phyloP scores from a whole-genome alignment of 2,329 filamentous ascomycete genomes.

The Penicillium aurantiogriseum region DNA sequence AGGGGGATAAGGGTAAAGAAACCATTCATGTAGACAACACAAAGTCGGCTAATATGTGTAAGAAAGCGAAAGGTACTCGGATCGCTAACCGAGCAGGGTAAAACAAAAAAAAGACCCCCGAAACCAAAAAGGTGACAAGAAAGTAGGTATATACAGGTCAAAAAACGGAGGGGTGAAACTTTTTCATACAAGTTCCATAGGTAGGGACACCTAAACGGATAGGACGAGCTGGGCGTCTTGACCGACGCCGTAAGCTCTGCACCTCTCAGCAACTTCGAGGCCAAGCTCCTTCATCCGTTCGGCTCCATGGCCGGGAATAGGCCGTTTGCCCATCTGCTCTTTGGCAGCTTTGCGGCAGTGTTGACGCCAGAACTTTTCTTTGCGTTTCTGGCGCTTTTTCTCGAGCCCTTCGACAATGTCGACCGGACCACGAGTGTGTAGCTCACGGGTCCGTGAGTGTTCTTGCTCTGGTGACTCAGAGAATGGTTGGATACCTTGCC shows the following conservation, averaged over 20 bases:
- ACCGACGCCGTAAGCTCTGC: conserved; percentile 60
- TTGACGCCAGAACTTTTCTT: conserved; percentile 88
- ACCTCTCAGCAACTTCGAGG: conserved; percentile 81
- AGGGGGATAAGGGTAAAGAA: conserved; percentile 10
- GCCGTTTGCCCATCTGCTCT: conserved; percentile 60
- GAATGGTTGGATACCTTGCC: conserved; percentile 35
- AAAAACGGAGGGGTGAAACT: conserved; percentile 22
- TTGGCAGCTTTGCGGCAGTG: conserved; percentile 79
- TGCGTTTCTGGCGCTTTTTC: conserved; percentile 86
- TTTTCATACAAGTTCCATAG: conserved; percentile 14
- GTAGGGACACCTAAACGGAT: conserved; percentile 55
- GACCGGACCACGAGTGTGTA: conserved; percentile 85
- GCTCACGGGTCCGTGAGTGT: conserved; percentile 45
- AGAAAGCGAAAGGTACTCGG: conserved; percentile 29
- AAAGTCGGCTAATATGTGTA: conserved; percentile 26
- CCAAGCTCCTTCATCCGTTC: conserved; percentile 93
- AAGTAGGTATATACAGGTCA: conserved; percentile 25
- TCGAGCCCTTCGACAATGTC: conserved; percentile 97
- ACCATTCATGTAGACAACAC: conserved; percentile 26
- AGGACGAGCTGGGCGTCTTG: conserved; percentile 64
- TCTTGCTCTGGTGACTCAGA: conserved; percentile 38
- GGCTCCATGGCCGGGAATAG: conserved; percentile 79
- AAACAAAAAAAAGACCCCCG: conserved; percentile 5
- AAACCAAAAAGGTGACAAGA: background rate
- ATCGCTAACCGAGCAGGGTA: conserved; percentile 16